These are phyloP conservation scores for Paramecium tetraurelia DNA, from an alignment of 73 alveolate species.

Conservation along the genomic window DNA sequence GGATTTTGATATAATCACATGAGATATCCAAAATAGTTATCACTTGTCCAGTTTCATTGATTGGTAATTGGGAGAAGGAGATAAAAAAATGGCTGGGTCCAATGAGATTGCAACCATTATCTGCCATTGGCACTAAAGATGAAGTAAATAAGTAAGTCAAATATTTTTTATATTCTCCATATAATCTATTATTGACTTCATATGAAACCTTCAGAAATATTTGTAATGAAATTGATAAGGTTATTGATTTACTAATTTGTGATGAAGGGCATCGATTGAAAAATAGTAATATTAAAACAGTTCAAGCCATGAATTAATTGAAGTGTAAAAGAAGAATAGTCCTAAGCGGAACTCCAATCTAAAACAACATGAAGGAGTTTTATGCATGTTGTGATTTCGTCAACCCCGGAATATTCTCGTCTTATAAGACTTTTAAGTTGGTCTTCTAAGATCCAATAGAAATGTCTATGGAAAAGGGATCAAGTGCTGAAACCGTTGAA, in stretches of 20 bases:
- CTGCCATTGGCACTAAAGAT: conserved; percentile 38
- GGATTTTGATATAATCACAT: conserved; percentile 36
- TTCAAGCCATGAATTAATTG: conserved; percentile 59
- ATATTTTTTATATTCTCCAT: neutral
- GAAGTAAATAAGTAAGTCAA: neutral
- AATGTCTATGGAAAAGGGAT: conserved; percentile 37
- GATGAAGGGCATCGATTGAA: conserved; percentile 89
- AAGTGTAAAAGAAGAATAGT: conserved; percentile 73
- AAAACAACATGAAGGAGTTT: conserved; percentile 88
- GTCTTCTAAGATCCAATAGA: conserved; percentile 52
- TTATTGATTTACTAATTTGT: conserved; percentile 72
- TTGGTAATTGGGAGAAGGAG: conserved; percentile 69
- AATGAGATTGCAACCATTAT: neutral
- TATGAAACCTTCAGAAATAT: conserved; percentile 57
- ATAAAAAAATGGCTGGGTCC: conserved; percentile 64
- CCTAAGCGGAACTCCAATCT: conserved; percentile 97
- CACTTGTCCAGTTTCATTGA: conserved; percentile 66
- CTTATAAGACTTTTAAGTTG: conserved; percentile 19
- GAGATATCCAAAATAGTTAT: conserved; percentile 35
- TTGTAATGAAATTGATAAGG: conserved; percentile 28
- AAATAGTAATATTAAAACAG: conserved; percentile 71
- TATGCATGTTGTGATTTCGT: conserved; percentile 65
- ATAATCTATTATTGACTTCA: conserved; percentile 34
- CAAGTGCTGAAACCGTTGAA: conserved; percentile 42
- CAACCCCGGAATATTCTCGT: conserved; percentile 58